A percentile compares a stretch with the other conserved stretches of the same genome.
These are phyloP conservation scores for Malassezia dermatis DNA, from an alignment of 1,284 basidiomycete genomes.

Conservation along the genomic window DNA sequence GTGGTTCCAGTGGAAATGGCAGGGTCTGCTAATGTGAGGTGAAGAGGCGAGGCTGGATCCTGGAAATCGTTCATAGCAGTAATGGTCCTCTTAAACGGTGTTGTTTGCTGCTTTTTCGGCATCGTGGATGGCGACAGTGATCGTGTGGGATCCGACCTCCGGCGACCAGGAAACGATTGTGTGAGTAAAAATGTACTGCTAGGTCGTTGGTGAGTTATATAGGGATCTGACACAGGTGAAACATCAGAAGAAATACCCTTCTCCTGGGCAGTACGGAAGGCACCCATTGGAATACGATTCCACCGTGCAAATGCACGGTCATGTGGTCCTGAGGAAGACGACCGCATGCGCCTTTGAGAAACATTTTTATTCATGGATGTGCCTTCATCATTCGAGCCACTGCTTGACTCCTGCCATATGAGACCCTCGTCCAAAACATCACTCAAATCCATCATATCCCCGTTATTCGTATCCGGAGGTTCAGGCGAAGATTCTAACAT, in stretches of 20 bases:
- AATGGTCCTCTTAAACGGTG: constrained; percentile 1
- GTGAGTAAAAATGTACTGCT: constrained; percentile 33
- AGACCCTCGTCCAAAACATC: constrained; percentile 41
- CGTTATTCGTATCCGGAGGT: neutral
- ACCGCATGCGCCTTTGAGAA: constrained; percentile 18
- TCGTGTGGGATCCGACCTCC: neutral
- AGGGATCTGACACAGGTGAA: constrained; percentile 7
- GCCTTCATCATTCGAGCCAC: constrained; percentile 17
- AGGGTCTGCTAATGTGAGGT: constrained; percentile 13
- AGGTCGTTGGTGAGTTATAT: constrained; percentile 20
- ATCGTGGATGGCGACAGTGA: neutral
- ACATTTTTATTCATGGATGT: constrained; percentile 10
- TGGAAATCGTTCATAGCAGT: neutral
- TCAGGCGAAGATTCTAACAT: constrained; percentile 27
- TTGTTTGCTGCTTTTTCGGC: neutral
- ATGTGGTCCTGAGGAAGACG: neutral
- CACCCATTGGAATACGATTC: constrained; percentile 44
- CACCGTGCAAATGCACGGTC: constrained; percentile 35
- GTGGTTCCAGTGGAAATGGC: neutral
- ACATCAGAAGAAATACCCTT: constrained; percentile 12
- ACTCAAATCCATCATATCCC: constrained; percentile 39
- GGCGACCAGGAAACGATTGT: constrained; percentile 1
- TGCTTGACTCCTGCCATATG: constrained; percentile 24
- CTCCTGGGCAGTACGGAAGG: constrained; percentile 39
- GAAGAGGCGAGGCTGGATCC: constrained; percentile 2